These are phyloP conservation scores for Verbascum thapsus DNA, from an alignment of 257 asterid genomes.

Conservation along the genomic window DNA sequence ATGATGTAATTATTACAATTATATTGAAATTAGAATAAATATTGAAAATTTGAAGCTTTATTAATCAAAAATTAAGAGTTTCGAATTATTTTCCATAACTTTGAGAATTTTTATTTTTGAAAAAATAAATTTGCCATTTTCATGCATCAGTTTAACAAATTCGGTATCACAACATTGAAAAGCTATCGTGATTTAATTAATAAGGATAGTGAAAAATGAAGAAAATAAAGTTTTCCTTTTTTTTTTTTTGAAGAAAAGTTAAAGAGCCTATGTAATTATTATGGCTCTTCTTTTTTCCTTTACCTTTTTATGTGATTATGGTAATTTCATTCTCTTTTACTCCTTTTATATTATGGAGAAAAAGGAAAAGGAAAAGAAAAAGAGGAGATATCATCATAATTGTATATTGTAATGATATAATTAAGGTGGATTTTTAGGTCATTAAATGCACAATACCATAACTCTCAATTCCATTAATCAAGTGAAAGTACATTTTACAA, in stretches of 20 bases:
- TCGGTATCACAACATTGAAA: constrained; percentile 33
- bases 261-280: constrained; percentile 33
- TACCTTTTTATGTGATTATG: neutral
- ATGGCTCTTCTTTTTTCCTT: constrained; percentile 6
- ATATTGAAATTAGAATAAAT: too few species aligned
- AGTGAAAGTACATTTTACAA: too few species aligned
- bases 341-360: neutral
- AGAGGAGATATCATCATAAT: neutral
- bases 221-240: constrained; percentile 53
- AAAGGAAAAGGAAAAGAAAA: too few species aligned
- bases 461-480: neutral
- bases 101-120: neutral
- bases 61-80: neutral
- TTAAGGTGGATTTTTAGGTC: neutral
- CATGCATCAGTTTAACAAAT: constrained; percentile 36
- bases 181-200: constrained; percentile 23
- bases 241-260: constrained; percentile 37
- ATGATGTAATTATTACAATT: too few species aligned
- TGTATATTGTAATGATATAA: neutral
- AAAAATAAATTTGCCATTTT: constrained; percentile 5
- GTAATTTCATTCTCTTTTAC: neutral
- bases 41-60: too few species aligned
- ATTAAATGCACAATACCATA: neutral
- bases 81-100: too few species aligned
- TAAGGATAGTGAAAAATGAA: constrained; percentile 43